A percentile compares a stretch with the other conserved stretches of the same genome.
Evolutionary conservation across 2,329 filamentous ascomycete genomes (phyloP).

Genomic region (Penicillium sp.): DNA sequence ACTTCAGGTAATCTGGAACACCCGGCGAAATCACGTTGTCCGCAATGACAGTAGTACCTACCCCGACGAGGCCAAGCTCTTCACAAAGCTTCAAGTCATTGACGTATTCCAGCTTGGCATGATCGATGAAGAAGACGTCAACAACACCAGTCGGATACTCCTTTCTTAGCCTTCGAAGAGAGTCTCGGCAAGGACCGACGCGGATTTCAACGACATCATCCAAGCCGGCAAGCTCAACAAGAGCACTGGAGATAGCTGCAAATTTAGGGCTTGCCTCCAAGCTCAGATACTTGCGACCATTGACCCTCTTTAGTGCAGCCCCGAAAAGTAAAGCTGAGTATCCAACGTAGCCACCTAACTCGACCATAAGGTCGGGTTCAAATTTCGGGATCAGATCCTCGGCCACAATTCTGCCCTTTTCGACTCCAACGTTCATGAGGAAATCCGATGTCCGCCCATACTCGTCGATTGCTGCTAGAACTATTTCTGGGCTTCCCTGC

Average conservation of each 20-base stretch:
- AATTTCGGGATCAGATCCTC: not conserved
- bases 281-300: slow-evolving; percentile 54
- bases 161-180: slow-evolving; percentile 20
- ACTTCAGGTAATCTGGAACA: slow-evolving; percentile 29
- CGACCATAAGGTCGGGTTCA: slow-evolving; percentile 57
- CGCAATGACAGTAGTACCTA: slow-evolving; percentile 33
- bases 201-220: slow-evolving; percentile 27
- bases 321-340: slow-evolving; percentile 74
- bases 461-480: slow-evolving; percentile 68
- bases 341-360: slow-evolving; percentile 52
- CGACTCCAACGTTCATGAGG: slow-evolving; percentile 74
- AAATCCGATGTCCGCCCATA: slow-evolving; percentile 66
- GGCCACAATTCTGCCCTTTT: slow-evolving; percentile 69
- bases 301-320: slow-evolving; percentile 58
- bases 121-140: slow-evolving; percentile 32
- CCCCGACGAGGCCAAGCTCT: slow-evolving; percentile 23
- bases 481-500: slow-evolving; percentile 59
- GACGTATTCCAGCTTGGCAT: slow-evolving; percentile 26
- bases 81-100: slow-evolving; percentile 30
- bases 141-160: slow-evolving; percentile 17
- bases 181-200: slow-evolving; percentile 25
- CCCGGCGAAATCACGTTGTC: slow-evolving; percentile 38
- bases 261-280: slow-evolving; percentile 69
- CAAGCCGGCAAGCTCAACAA: slow-evolving; percentile 33
- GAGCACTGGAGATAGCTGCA: slow-evolving; percentile 25